Evolutionary conservation across 495 filamentous ascomycete species (phyloP), one percentile per base, ranked within the genome.

Genomic region (Penicillium argentinense): DNA sequence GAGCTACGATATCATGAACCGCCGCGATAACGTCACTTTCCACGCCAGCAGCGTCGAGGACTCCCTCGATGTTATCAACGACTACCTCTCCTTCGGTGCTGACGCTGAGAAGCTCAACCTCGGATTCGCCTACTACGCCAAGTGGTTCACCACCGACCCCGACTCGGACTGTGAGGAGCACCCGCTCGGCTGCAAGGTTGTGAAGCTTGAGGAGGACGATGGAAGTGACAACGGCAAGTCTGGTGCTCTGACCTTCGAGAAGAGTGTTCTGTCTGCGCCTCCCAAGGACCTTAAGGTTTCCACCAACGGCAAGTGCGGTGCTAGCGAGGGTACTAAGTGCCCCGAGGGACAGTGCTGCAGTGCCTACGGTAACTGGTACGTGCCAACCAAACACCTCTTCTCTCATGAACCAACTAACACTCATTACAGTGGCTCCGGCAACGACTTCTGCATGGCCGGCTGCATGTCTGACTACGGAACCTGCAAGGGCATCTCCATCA

Each of bases 1-100:
- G 87, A 80, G 78, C 16, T 91, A 91, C 66, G 87, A 91, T 51
- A 59, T 91, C 40, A 85, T 86, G 78, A 89, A 88, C 67, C 79
- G 87, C 16, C 81, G 87, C 13, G 81, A 89, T 56, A 80, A 71
- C 48, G 63, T 79, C 8, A 89, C 85, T 4, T 78, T 75, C 45
- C 85, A 88, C 55, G 83, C 87, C 56, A 85, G 78, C 16, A 78
- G 81, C 28, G 64, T 88, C 22, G 51, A 66, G 40, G 67, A 68
- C 11, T 83, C 79, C 23, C 61, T 81, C 9, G 73, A 76, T 9
- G 66, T 78, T 11, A 53, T 89, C 13, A 66, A 82, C 38, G 71
- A 78, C 37, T 91, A 89, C 55, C 48, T 84, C 4, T 67, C 71
- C 11, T 72, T 76, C 40, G 85, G 85, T 4, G 71, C 77, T 0